phyloP scores from a whole-genome alignment of 148 eudicot species.

The Camellia japonica region DNA sequence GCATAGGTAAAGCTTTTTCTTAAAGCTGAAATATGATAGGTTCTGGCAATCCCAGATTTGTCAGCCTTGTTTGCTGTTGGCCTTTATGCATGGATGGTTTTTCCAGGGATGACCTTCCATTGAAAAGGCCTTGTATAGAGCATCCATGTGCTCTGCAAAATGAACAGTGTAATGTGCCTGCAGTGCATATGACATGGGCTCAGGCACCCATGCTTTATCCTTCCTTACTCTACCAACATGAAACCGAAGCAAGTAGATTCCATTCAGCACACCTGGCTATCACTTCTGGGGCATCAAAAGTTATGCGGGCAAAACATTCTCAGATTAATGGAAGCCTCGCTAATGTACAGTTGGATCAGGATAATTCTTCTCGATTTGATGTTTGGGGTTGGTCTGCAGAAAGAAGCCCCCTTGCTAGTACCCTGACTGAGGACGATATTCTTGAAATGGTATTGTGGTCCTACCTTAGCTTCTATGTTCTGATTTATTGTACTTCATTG shows the following conservation, averaged over 20 bases:
- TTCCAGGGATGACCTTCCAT: conserved; percentile 33
- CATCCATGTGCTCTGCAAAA: conserved; percentile 38
- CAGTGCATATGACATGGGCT: conserved; percentile 39
- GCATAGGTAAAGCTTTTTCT: conserved; percentile 40
- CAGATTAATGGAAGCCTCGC: conserved; percentile 21
- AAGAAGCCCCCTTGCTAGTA: conserved; percentile 42
- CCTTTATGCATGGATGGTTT: conserved; percentile 24
- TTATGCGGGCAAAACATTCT: conserved; percentile 24
- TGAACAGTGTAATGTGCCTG: conserved; percentile 33
- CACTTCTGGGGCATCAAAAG: conserved; percentile 25
- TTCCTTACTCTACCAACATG: conserved; percentile 53
- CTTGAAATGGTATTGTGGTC: conserved; percentile 71
- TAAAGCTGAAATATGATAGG: background rate
- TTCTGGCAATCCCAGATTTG: conserved; percentile 11
- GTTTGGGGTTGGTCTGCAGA: conserved; percentile 48
- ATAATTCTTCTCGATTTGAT: conserved; percentile 35
- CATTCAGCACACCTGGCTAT: conserved; percentile 34
- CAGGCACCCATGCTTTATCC: conserved; percentile 41
- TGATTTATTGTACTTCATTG: background rate
- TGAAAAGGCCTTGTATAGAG: conserved; percentile 40
- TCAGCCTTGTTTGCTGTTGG: conserved; percentile 5
- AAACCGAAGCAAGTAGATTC: conserved; percentile 45
- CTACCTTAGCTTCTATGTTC: conserved; percentile 12
- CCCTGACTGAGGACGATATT: conserved; percentile 71
- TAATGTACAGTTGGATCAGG: conserved; percentile 29